A percentile compares a stretch with the other conserved stretches of the same genome.
Evolutionary conservation across 192 early-diverging fungal genomes (phyloP).

Genomic region (Gigaspora rosea): DNA sequence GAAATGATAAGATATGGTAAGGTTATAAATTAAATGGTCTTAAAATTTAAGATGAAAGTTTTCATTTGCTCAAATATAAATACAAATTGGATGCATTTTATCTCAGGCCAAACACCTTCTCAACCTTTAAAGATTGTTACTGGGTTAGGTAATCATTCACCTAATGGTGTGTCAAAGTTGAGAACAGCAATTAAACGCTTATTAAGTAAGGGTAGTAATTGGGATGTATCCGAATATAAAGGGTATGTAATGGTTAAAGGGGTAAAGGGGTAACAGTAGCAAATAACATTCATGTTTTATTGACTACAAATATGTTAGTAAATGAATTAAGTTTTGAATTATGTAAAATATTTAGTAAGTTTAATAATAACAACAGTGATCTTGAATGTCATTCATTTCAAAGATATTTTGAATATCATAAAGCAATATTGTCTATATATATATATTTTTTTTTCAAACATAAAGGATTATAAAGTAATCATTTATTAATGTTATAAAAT

Average conservation of each 20-base stretch:
- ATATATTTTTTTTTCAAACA: background rate
- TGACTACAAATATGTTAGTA: no score
- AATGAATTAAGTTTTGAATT: no score
- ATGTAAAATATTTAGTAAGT: no score
- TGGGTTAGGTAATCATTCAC: constrained; percentile 67
- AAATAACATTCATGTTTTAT: no score
- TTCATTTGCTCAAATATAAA: background rate
- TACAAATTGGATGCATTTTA: background rate
- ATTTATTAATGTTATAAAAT: constrained; percentile 15
- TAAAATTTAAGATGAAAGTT: constrained; percentile 10
- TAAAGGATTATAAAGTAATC: background rate
- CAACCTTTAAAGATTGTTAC: constrained; percentile 67
- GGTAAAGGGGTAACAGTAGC: background rate
- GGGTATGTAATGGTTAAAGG: constrained; percentile 61
- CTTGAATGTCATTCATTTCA: no score
- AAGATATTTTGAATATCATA: no score
- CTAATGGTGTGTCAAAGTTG: constrained; percentile 55
- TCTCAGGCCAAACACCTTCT: constrained; percentile 1
- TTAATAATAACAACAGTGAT: no score
- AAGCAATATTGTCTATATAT: no score
- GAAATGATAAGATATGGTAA: constrained; percentile 42
- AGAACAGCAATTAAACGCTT: constrained; percentile 52
- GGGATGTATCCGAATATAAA: constrained; percentile 55
- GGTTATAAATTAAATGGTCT: background rate
- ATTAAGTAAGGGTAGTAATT: constrained; percentile 51